Percentiles rank a stretch among this genome's conserved stretches.
Evolutionary conservation across 2,329 filamentous ascomycete genomes (phyloP).

Genomic region (Ophiosphaerella narmari): DNA sequence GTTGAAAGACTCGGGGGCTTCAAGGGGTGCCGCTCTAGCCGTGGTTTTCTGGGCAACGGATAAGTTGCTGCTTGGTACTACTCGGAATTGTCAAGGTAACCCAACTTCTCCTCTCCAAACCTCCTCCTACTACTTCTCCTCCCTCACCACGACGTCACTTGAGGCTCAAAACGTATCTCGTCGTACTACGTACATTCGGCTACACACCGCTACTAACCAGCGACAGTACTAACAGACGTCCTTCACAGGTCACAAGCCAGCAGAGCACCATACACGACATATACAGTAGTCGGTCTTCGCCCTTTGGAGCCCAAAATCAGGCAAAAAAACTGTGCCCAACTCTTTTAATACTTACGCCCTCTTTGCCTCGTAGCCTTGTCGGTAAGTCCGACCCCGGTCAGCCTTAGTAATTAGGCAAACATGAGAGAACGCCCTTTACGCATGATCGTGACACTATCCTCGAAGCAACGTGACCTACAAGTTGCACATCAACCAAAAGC

Average conservation of each 20-base stretch:
- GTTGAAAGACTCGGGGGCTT: background rate
- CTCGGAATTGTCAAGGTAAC: background rate
- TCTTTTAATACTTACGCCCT: background rate
- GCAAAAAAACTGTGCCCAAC: slow-evolving; percentile 8
- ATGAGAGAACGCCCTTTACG: slow-evolving; percentile 1
- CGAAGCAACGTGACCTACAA: background rate
- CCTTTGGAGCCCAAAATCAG: background rate
- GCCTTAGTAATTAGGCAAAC: slow-evolving; percentile 2
- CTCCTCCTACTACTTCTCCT: background rate
- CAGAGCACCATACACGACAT: background rate
- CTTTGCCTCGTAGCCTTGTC: background rate
- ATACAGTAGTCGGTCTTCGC: background rate
- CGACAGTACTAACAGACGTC: slow-evolving; percentile 1
- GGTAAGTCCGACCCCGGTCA: slow-evolving; percentile 3
- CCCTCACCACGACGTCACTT: background rate
- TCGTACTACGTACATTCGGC: background rate
- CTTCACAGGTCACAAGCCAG: slow-evolving; percentile 11
- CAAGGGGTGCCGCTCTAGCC: slow-evolving; percentile 8
- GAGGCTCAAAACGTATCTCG: background rate
- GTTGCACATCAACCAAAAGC: background rate
- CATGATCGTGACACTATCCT: background rate
- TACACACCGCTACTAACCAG: background rate
- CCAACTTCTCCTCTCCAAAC: background rate
- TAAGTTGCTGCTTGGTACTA: background rate
- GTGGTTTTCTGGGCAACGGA: background rate